These are phyloP conservation scores for Phialophora macrospora DNA, from an alignment of 2,329 filamentous ascomycete species.

Conservation along the genomic window DNA sequence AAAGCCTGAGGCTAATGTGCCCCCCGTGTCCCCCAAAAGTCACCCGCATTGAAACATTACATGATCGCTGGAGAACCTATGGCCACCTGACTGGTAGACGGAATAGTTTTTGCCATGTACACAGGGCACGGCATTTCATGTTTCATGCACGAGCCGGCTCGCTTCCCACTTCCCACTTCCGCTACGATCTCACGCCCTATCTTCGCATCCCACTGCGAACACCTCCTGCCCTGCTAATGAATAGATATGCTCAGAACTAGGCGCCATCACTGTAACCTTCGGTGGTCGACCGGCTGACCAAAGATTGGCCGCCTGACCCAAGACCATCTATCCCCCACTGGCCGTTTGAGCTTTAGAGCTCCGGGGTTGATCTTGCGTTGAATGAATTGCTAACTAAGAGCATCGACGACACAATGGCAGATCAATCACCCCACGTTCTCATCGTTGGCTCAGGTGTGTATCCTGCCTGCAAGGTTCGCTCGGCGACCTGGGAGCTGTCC, in stretches of 20 bases:
- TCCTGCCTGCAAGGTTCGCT: not conserved
- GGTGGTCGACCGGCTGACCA: not conserved
- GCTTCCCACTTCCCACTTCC: not conserved
- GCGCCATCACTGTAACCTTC: not conserved
- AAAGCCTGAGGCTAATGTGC: not conserved
- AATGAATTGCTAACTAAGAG: not conserved
- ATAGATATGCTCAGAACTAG: not conserved
- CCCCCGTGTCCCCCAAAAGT: not conserved
- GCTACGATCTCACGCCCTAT: not conserved
- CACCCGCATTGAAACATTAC: not conserved
- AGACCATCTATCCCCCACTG: not conserved
- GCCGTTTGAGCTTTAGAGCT: not conserved
- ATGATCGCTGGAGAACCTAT: not conserved
- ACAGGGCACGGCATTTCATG: not conserved
- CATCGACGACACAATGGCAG: slow-evolving; percentile 11
- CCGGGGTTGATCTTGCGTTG: not conserved
- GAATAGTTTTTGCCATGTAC: not conserved
- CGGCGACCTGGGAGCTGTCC: too few species aligned
- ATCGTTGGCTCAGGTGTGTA: slow-evolving; percentile 31
- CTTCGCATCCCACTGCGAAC: not conserved
- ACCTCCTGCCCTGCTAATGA: not conserved
- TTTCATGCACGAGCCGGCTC: not conserved
- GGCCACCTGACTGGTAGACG: not conserved
- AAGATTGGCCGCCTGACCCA: not conserved
- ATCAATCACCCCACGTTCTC: slow-evolving; percentile 23